Percentiles rank a stretch among this genome's conserved stretches.
Evolutionary conservation across 164 flowering plant genomes (phyloP).

Genomic region (Piper betle): DNA sequence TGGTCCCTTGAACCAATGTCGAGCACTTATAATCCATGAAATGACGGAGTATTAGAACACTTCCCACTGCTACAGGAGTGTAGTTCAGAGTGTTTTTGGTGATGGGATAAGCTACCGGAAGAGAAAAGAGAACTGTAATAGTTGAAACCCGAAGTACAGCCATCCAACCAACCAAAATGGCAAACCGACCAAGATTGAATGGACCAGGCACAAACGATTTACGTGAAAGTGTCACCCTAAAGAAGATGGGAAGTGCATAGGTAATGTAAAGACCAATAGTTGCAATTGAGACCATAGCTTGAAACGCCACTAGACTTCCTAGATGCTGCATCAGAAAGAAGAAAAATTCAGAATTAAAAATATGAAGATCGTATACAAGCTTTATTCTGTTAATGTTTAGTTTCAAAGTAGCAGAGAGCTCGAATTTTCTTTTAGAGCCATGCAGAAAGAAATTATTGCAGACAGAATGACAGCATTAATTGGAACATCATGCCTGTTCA

Average conservation of each 20-base stretch:
- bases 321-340: slow-evolving; percentile 48
- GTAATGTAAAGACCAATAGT: slow-evolving; percentile 90
- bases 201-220: slow-evolving; percentile 71
- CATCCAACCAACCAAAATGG: slow-evolving; percentile 71
- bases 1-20: slow-evolving; percentile 82
- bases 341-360: background rate
- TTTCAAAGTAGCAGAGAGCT: background rate
- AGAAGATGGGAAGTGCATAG: slow-evolving; percentile 80
- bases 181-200: slow-evolving; percentile 71
- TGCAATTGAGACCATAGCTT: slow-evolving; percentile 81
- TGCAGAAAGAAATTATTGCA: slow-evolving; percentile 66
- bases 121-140: slow-evolving; percentile 78
- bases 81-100: slow-evolving; percentile 69
- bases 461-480: slow-evolving; percentile 90
- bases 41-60: slow-evolving; percentile 41
- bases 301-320: slow-evolving; percentile 66
- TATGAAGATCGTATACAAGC: background rate
- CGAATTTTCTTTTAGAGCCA: slow-evolving; percentile 69
- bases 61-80: slow-evolving; percentile 88
- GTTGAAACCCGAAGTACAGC: slow-evolving; percentile 80
- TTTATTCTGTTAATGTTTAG: background rate
- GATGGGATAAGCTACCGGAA: slow-evolving; percentile 79
- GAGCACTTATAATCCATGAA: slow-evolving; percentile 56
- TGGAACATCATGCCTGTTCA: slow-evolving; percentile 83
- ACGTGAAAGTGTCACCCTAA: slow-evolving; percentile 79